These are phyloP conservation scores for Solanum gandarillasii DNA, from an alignment of 257 asterid species.

Conservation along the genomic window DNA sequence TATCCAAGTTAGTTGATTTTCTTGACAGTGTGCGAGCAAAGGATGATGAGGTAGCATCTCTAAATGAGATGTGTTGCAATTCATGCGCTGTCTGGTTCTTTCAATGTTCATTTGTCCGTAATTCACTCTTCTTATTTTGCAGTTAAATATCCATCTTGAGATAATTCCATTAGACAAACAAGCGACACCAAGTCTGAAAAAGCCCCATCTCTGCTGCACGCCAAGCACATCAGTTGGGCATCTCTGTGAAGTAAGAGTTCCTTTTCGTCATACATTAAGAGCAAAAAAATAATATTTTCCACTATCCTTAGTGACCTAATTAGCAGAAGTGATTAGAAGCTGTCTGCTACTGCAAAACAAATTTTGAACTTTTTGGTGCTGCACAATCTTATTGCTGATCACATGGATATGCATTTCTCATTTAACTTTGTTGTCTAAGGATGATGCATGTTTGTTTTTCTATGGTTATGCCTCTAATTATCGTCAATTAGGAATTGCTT, in stretches of 20 bases:
- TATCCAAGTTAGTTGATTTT: conserved; percentile 17
- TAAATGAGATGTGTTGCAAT: background rate
- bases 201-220: conserved; percentile 13
- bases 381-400: background rate
- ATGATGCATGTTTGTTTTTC: background rate
- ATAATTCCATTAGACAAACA: conserved; percentile 20
- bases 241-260: conserved; percentile 14
- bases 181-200: conserved; percentile 12
- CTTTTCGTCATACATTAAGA: background rate
- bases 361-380: background rate
- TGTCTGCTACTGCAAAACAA: background rate
- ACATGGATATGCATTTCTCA: background rate
- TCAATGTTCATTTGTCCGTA: background rate
- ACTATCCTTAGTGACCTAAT: background rate
- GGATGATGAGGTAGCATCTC: conserved; percentile 8
- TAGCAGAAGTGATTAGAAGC: background rate
- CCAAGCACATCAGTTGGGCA: conserved; percentile 14
- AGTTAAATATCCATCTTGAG: conserved; percentile 15
- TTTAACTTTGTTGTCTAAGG: background rate
- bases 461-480: background rate
- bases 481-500: background rate
- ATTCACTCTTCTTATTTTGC: conserved; percentile 1
- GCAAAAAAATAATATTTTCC: background rate
- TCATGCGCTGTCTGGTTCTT: background rate
- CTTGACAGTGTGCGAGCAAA: conserved; percentile 6